Evolutionary conservation across 148 eudicot genomes (phyloP).

Genomic region (Heliamphora exappendiculata): DNA sequence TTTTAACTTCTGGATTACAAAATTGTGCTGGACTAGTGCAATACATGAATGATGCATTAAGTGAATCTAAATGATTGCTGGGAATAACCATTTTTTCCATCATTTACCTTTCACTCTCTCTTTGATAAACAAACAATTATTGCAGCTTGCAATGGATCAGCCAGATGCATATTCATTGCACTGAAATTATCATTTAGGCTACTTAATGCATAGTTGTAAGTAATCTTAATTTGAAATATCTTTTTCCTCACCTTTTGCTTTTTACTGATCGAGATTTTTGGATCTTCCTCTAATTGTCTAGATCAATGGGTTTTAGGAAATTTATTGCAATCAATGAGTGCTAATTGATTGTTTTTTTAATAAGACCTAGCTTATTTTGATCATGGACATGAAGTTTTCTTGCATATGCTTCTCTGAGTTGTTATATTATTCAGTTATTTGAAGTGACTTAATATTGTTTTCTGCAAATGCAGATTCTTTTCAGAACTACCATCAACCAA

Average conservation of each 20-base stretch:
- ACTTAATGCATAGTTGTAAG: not conserved
- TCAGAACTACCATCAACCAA: slow-evolving; percentile 84
- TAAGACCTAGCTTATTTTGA: not conserved
- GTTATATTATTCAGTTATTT: slow-evolving; percentile 1
- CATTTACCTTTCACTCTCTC: not conserved
- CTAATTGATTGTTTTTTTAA: not conserved
- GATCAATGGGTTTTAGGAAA: not conserved
- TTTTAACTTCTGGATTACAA: no score
- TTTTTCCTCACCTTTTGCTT: not conserved
- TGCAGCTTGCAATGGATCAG: not conserved
- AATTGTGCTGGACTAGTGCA: no score
- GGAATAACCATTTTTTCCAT: not conserved
- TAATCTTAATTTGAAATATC: not conserved
- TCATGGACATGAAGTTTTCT: not conserved
- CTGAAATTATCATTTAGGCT: not conserved
- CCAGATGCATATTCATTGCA: not conserved
- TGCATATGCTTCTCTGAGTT: slow-evolving; percentile 1
- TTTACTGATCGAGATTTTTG: not conserved
- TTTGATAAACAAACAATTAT: not conserved
- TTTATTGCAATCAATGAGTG: not conserved
- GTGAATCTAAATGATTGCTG: not conserved
- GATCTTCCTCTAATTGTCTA: not conserved
- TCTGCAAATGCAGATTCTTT: slow-evolving; percentile 41
- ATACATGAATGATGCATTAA: no score
- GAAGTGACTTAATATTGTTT: not conserved